A percentile compares a stretch with the other conserved stretches of the same genome.
Evolutionary conservation across 352 stramenopile species (phyloP).

Genomic region (Globisporangium acanthophoron): DNA sequence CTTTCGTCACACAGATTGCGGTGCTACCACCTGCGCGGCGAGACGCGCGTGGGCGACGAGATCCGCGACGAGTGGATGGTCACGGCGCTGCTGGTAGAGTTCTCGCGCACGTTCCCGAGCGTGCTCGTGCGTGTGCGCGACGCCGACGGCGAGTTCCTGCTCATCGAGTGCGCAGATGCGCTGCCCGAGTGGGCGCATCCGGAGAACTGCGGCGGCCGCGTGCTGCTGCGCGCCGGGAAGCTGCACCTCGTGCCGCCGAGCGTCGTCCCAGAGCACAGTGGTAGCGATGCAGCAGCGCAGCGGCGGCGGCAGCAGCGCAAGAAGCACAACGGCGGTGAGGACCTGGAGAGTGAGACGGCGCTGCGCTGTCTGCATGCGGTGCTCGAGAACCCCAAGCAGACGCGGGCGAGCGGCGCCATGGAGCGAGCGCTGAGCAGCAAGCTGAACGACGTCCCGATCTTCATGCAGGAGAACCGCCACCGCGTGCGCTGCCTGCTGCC

Average conservation of each 20-base stretch:
- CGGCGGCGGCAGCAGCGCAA: not conserved
- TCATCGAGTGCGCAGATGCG: slow-evolving; percentile 69
- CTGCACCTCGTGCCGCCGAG: slow-evolving; percentile 40
- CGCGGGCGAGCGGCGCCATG: slow-evolving; percentile 26
- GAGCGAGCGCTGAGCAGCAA: slow-evolving; percentile 37
- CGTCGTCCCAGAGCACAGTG: slow-evolving; percentile 18
- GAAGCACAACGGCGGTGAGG: not conserved
- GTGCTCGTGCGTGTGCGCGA: slow-evolving; percentile 39
- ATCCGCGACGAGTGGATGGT: slow-evolving; percentile 74
- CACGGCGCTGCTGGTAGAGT: slow-evolving; percentile 35
- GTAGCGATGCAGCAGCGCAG: not conserved
- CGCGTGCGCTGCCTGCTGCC: slow-evolving; percentile 43
- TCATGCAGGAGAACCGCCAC: slow-evolving; percentile 49
- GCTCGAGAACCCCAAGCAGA: slow-evolving; percentile 3
- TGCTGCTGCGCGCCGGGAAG: slow-evolving; percentile 38
- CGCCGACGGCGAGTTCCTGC: slow-evolving; percentile 66
- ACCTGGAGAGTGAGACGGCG: not conserved
- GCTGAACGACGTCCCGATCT: slow-evolving; percentile 26
- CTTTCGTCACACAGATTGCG: slow-evolving; percentile 1
- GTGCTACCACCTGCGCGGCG: slow-evolving; percentile 29
- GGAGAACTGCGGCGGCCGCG: slow-evolving; percentile 38
- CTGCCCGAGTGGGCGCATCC: slow-evolving; percentile 65
- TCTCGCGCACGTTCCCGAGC: slow-evolving; percentile 27
- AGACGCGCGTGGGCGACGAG: slow-evolving; percentile 43
- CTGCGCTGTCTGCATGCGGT: slow-evolving; percentile 10